Conservation (phyloP, 1,139 yeast species). For the Debaryomycetaceae sp. region DNA sequence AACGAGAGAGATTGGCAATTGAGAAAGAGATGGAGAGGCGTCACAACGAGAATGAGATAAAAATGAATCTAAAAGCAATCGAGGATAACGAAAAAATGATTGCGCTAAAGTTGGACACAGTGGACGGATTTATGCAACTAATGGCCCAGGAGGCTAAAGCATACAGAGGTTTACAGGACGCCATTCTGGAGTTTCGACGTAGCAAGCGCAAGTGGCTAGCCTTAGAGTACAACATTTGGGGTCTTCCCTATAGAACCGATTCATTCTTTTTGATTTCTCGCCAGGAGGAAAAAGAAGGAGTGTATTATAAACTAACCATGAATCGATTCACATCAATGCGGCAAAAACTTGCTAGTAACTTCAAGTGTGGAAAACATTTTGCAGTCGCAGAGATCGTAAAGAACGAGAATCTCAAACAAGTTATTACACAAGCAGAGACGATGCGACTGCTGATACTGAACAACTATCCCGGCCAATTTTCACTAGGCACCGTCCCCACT, state of each 20-base stretch:
- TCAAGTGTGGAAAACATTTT: slow-evolving; percentile 12
- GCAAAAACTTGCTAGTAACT: slow-evolving; percentile 13
- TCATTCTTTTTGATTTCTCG: slow-evolving; percentile 17
- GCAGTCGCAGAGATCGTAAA: slow-evolving; percentile 6
- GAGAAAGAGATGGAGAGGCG: slow-evolving; percentile 15
- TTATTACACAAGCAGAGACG: slow-evolving; percentile 17
- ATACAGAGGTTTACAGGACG: slow-evolving; percentile 9
- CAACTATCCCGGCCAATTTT: slow-evolving; percentile 1
- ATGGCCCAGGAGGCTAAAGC: slow-evolving; percentile 12
- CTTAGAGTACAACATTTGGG: slow-evolving; percentile 34
- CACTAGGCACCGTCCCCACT: slow-evolving; percentile 5
- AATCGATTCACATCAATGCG: slow-evolving; percentile 12
- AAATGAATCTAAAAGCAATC: slow-evolving; percentile 12
- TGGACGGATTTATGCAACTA: slow-evolving; percentile 32
- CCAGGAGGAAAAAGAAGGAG: slow-evolving; percentile 4
- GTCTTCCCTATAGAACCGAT: slow-evolving; percentile 12
- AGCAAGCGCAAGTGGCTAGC: slow-evolving; percentile 25
- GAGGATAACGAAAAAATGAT: slow-evolving; percentile 12
- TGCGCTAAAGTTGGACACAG: slow-evolving; percentile 21
- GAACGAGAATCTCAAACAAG: slow-evolving; percentile 14
- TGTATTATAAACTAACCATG: slow-evolving; percentile 14
- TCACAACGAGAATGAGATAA: slow-evolving; percentile 12
- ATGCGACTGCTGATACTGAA: slow-evolving; percentile 1
- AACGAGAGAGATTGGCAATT: slow-evolving; percentile 11
- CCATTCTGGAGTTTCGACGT: slow-evolving; percentile 12